Conservation (phyloP, 805 yeast species). For the Kodamaea jinghongensis region DNA sequence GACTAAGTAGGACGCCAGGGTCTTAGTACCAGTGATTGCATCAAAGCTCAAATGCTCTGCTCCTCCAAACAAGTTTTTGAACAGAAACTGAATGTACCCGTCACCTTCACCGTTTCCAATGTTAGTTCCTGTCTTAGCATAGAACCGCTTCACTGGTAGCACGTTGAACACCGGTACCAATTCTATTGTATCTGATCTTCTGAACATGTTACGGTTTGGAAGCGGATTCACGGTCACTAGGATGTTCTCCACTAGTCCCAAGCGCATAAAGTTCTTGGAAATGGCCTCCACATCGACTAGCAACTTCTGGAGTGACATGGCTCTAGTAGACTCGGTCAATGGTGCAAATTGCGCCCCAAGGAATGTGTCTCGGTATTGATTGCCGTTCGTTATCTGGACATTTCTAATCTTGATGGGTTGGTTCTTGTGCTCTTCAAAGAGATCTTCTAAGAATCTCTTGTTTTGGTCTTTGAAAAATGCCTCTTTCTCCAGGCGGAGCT, state of each 20-base stretch:
- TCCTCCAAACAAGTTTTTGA: constrained; percentile 56
- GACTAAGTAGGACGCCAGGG: constrained; percentile 48
- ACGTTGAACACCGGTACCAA: constrained; percentile 38
- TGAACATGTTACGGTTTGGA: constrained; percentile 17
- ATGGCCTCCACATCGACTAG: constrained; percentile 42
- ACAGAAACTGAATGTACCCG: constrained; percentile 77
- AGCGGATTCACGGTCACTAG: constrained; percentile 29
- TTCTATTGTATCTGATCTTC: constrained; percentile 16
- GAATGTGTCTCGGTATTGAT: constrained; percentile 46
- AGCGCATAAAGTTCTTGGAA: constrained; percentile 41
- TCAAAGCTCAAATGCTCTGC: constrained; percentile 52
- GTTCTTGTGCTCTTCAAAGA: constrained; percentile 31
- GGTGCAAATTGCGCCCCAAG: constrained; percentile 48
- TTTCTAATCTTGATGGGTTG: constrained; percentile 43
- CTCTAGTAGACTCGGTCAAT: constrained; percentile 31
- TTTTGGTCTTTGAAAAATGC: constrained; percentile 31
- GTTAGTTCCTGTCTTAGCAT: constrained; percentile 91
- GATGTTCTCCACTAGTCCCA: constrained; percentile 44
- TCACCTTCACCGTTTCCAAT: constrained; percentile 97
- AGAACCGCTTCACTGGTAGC: constrained; percentile 63
- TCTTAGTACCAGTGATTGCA: constrained; percentile 49
- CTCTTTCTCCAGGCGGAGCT: constrained; percentile 28
- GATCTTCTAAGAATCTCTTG: constrained; percentile 29
- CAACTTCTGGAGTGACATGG: constrained; percentile 39
- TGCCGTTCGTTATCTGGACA: constrained; percentile 49